phyloP scores from a whole-genome alignment of 2,329 filamentous ascomycete genomes.

The Escovopsis weberi region DNA sequence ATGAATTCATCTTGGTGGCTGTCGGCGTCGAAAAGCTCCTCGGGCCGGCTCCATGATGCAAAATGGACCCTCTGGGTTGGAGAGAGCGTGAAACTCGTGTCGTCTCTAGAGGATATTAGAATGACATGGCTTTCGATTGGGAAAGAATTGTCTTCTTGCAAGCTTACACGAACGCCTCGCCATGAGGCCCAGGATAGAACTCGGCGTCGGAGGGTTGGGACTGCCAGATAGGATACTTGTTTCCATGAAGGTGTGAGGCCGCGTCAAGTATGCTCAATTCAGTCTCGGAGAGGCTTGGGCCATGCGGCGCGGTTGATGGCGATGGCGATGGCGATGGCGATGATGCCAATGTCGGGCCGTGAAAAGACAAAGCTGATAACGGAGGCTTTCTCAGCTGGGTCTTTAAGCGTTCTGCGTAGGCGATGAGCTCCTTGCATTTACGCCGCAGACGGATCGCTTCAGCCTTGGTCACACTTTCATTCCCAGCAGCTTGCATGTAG shows the following conservation, averaged over 20 bases:
- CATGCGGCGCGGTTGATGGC: neutral
- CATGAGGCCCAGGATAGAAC: constrained; percentile 41
- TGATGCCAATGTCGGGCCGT: neutral
- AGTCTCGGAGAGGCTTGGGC: neutral
- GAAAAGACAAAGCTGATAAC: neutral
- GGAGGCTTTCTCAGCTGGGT: constrained; percentile 5
- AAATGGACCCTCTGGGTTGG: constrained; percentile 61
- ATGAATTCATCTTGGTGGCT: constrained; percentile 30
- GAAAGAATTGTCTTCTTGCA: constrained; percentile 5
- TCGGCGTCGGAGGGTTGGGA: constrained; percentile 41
- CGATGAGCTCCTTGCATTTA: constrained; percentile 57
- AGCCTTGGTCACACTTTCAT: constrained; percentile 39
- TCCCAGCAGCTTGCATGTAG: constrained; percentile 59
- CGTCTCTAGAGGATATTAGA: constrained; percentile 39
- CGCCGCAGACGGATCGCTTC: constrained; percentile 53
- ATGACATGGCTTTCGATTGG: neutral
- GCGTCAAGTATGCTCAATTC: constrained; percentile 46
- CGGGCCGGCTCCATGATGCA: constrained; percentile 66
- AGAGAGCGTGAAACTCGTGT: constrained; percentile 57
- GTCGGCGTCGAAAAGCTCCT: constrained; percentile 39
- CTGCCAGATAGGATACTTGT: constrained; percentile 78
- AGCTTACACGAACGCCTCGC: constrained; percentile 46
- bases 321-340: neutral
- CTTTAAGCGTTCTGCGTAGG: constrained; percentile 65
- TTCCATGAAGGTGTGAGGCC: constrained; percentile 68